Evolutionary conservation across 2,329 filamentous ascomycete genomes (phyloP).

Genomic region (Blastomyces emzantsi): DNA sequence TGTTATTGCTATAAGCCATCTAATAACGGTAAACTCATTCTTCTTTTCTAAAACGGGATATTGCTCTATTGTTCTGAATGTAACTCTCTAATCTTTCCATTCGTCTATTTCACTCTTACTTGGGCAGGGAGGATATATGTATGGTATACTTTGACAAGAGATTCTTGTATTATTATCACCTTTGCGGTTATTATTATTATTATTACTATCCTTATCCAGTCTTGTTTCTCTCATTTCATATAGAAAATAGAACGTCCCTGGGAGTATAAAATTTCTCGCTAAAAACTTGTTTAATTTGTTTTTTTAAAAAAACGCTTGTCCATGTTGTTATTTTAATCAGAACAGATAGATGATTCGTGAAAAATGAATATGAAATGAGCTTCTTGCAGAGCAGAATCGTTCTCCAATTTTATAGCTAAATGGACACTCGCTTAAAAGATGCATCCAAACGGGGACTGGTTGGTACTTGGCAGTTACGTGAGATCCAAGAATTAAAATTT

Average conservation of each 20-base stretch:
- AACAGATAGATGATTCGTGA: background rate
- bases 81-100: background rate
- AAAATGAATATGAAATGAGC: no score
- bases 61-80: background rate
- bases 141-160: background rate
- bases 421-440: no score
- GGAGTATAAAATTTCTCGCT: background rate
- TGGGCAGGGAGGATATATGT: background rate
- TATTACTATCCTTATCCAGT: background rate
- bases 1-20: background rate
- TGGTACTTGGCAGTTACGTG: background rate
- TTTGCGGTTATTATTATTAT: background rate
- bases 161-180: background rate
- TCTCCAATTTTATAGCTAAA: no score
- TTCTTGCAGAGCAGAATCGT: no score
- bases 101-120: background rate
- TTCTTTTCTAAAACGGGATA: background rate
- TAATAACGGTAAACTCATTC: background rate
- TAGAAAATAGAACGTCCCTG: background rate
- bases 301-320: background rate
- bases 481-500: background rate
- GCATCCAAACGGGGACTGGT: no score
- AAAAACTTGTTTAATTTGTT: background rate
- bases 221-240: background rate
- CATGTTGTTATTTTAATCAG: background rate